A percentile compares a stretch with the other conserved stretches of the same genome.
These are phyloP conservation scores for Cantharellus anzutake DNA, from an alignment of 768 basidiomycete species.

Conservation along the genomic window DNA sequence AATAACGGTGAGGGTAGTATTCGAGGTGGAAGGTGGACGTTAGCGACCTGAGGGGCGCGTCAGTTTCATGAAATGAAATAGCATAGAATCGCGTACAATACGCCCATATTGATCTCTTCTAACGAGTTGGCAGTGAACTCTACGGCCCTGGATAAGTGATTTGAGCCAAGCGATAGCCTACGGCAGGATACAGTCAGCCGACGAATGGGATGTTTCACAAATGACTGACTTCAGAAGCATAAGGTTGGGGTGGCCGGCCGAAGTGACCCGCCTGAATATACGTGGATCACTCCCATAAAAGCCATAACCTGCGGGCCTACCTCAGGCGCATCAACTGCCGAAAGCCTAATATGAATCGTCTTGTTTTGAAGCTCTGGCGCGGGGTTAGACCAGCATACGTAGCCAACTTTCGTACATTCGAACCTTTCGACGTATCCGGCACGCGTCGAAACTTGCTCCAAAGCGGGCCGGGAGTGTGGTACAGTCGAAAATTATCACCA, in stretches of 20 bases:
- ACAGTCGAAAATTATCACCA: constrained; percentile 74
- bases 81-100: constrained; percentile 31
- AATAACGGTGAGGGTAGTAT: constrained; percentile 33
- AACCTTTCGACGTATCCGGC: constrained; percentile 41
- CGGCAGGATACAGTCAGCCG: neutral
- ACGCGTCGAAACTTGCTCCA: constrained; percentile 55
- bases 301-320: constrained; percentile 18
- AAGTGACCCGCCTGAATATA: constrained; percentile 52
- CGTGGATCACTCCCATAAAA: neutral
- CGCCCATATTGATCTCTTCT: constrained; percentile 71
- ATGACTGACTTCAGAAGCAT: constrained; percentile 43
- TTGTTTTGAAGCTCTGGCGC: constrained; percentile 48
- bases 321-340: constrained; percentile 88
- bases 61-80: neutral
- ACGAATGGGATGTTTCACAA: neutral
- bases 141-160: constrained; percentile 32
- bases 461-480: constrained; percentile 64
- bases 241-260: constrained; percentile 61
- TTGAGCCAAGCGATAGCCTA: constrained; percentile 36
- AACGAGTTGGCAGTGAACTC: constrained; percentile 51
- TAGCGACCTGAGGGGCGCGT: constrained; percentile 34
- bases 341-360: constrained; percentile 75
- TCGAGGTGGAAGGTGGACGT: constrained; percentile 34
- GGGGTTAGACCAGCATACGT: neutral
- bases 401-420: neutral